phyloP scores from a whole-genome alignment of 192 early-diverging fungal genomes.

The Kickxella alabastrina region DNA sequence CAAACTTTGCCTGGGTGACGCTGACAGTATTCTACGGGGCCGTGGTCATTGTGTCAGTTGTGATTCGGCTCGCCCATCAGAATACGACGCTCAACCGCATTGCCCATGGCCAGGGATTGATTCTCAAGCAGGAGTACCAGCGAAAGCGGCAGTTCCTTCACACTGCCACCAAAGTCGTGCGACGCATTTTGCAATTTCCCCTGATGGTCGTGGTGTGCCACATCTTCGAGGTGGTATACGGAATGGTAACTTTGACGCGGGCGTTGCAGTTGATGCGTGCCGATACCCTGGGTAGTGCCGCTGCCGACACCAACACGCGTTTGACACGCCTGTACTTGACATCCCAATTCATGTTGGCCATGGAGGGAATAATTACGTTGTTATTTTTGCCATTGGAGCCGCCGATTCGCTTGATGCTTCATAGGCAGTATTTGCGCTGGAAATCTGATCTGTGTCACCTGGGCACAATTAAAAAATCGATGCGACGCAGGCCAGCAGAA shows the following conservation, averaged over 20 bases:
- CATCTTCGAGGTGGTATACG: slow-evolving; percentile 41
- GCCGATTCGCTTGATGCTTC: slow-evolving; percentile 43
- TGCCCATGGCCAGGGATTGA: slow-evolving; percentile 12
- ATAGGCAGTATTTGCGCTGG: slow-evolving; percentile 27
- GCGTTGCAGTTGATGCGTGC: slow-evolving; percentile 23
- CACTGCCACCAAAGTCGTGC: slow-evolving; percentile 27
- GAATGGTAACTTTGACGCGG: slow-evolving; percentile 21
- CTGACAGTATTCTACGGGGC: slow-evolving; percentile 43
- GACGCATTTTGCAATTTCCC: slow-evolving; percentile 49
- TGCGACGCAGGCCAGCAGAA: slow-evolving; percentile 12
- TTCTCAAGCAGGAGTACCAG: slow-evolving; percentile 14
- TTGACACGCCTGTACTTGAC: slow-evolving; percentile 36
- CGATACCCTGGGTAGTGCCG: background rate
- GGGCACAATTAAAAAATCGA: slow-evolving; percentile 12
- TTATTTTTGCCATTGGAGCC: slow-evolving; percentile 44
- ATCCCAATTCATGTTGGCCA: slow-evolving; percentile 38
- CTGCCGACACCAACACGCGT: slow-evolving; percentile 3
- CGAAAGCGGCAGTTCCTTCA: slow-evolving; percentile 31
- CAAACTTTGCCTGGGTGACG: slow-evolving; percentile 47
- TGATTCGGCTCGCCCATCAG: slow-evolving; percentile 35
- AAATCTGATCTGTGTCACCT: slow-evolving; percentile 21
- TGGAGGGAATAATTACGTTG: slow-evolving; percentile 44
- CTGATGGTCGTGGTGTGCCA: slow-evolving; percentile 46
- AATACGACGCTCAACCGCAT: slow-evolving; percentile 16
- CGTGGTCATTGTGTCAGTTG: slow-evolving; percentile 36